phyloP scores from a whole-genome alignment of 1,284 basidiomycete species.

The Apiotrichum veenhuisii region DNA sequence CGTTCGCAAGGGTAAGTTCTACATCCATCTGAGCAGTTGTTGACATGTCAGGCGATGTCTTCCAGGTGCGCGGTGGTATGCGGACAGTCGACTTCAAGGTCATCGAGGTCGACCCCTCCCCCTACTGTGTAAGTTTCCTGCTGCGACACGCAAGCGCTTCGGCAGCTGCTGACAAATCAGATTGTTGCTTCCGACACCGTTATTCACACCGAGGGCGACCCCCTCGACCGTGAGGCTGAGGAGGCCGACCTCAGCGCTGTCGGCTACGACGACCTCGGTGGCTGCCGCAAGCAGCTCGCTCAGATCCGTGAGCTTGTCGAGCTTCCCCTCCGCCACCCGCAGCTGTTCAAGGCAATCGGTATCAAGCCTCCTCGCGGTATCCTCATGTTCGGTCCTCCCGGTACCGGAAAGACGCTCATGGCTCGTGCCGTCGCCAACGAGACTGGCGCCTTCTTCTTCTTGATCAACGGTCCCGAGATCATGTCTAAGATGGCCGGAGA shows the following conservation, averaged over 20 bases:
- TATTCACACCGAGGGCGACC: conserved; percentile 76
- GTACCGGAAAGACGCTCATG: conserved; percentile 98
- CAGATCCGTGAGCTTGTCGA: conserved; percentile 99
- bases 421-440: conserved; percentile 98
- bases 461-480: conserved; percentile 99
- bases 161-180: conserved; percentile 14
- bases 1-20: conserved; percentile 46
- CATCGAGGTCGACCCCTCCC: conserved; percentile 41
- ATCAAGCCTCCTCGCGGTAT: conserved; percentile 99
- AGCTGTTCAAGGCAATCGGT: conserved; percentile 99
- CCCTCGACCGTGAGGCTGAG: conserved; percentile 98
- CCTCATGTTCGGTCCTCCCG: conserved; percentile 92
- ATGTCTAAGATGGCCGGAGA: conserved; percentile 99
- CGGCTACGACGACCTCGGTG: conserved; percentile 98
- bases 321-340: conserved; percentile 93
- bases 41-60: too few species aligned
- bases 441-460: conserved; percentile 99
- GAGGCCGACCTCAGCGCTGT: conserved; percentile 95
- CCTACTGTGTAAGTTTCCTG: conserved; percentile 35
- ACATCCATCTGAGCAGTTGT: too few species aligned
- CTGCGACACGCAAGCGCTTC: not conserved
- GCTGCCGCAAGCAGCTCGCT: conserved; percentile 98
- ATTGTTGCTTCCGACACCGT: conserved; percentile 46
- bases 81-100: conserved; percentile 97
- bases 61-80: conserved; percentile 97